A percentile compares a stretch with the other conserved stretches of the same genome.
phyloP scores from a whole-genome alignment of 2,329 filamentous ascomycete genomes.

The Lachnellula arida region DNA sequence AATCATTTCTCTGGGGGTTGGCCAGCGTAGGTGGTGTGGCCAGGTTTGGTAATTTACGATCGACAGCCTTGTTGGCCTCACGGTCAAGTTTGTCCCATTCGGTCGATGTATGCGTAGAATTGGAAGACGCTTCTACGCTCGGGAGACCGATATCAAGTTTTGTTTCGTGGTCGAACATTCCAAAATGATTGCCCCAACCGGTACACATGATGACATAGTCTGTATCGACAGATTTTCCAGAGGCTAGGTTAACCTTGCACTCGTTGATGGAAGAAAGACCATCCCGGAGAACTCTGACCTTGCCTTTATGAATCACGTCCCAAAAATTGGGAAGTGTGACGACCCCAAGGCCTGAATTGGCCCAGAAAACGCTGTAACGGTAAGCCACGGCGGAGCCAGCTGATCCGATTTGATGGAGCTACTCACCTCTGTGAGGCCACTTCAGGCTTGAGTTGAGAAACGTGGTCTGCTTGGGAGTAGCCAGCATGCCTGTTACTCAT shows the following conservation, averaged over 20 bases:
- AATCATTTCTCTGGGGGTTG: slow-evolving; percentile 13
- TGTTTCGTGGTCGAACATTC: neutral
- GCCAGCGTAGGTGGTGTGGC: slow-evolving; percentile 13
- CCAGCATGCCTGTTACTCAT: slow-evolving; percentile 24
- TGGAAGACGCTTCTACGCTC: too few relatives aligned
- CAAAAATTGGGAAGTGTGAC: slow-evolving; percentile 34
- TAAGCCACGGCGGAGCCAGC: slow-evolving; percentile 2
- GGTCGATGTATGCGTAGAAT: slow-evolving; percentile 29
- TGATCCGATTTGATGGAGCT: slow-evolving; percentile 17
- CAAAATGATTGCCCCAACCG: neutral
- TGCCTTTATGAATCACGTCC: slow-evolving; percentile 30
- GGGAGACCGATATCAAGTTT: neutral
- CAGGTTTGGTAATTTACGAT: slow-evolving; percentile 26
- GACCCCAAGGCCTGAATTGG: slow-evolving; percentile 29
- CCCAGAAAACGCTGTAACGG: slow-evolving; percentile 33
- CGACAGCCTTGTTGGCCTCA: slow-evolving; percentile 21
- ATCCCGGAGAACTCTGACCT: slow-evolving; percentile 25
- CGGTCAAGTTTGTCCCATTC: slow-evolving; percentile 26
- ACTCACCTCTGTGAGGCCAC: slow-evolving; percentile 13
- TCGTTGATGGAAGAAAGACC: slow-evolving; percentile 18
- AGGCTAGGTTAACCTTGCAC: neutral
- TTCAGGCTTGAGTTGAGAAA: slow-evolving; percentile 18
- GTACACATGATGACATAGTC: neutral
- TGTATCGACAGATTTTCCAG: neutral
- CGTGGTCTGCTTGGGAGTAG: slow-evolving; percentile 23